Evolutionary conservation across 495 filamentous ascomycete genomes (phyloP).

Genomic region (Talaromyces proteolyticus): DNA sequence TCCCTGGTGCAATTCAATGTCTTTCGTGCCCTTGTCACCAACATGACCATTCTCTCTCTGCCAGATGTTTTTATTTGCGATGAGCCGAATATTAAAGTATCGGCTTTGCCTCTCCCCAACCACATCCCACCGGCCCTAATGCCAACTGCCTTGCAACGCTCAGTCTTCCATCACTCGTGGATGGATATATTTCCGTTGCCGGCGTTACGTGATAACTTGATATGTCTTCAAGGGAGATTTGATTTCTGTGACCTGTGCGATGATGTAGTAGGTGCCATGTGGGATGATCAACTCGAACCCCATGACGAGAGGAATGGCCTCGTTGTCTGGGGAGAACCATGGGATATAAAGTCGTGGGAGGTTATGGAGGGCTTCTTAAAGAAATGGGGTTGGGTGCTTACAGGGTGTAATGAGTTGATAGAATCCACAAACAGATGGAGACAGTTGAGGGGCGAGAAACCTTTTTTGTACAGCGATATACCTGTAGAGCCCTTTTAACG

Average conservation of each 20-base stretch:
- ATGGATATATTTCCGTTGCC: conserved; percentile 25
- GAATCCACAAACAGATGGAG: conserved; percentile 37
- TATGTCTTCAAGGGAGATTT: conserved; percentile 8
- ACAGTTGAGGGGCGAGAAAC: conserved; percentile 26
- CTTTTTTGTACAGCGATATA: conserved; percentile 10
- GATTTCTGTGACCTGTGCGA: conserved; percentile 17
- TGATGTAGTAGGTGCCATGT: conserved; percentile 16
- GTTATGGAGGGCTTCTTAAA: conserved; percentile 37
- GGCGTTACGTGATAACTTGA: conserved; percentile 24
- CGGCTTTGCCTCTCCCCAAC: conserved; percentile 12
- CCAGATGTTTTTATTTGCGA: conserved; percentile 10
- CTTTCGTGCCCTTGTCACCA: conserved; percentile 59
- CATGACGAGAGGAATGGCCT: conserved; percentile 11
- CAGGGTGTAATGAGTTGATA: conserved; percentile 23
- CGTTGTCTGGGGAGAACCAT: conserved; percentile 26
- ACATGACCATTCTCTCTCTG: conserved; percentile 12
- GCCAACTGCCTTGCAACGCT: conserved; percentile 9
- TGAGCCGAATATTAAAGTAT: conserved; percentile 4
- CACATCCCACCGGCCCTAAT: conserved; percentile 4
- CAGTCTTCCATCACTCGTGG: conserved; percentile 15
- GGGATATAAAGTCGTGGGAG: conserved; percentile 29
- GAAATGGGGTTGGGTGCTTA: conserved; percentile 37
- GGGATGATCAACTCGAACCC: conserved; percentile 10
- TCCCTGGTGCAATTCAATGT: conserved; percentile 45
- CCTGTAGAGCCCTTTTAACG: too few relatives aligned